These are phyloP conservation scores for Rhodotorula diobovata DNA, from an alignment of 768 basidiomycete genomes.

Conservation along the genomic window DNA sequence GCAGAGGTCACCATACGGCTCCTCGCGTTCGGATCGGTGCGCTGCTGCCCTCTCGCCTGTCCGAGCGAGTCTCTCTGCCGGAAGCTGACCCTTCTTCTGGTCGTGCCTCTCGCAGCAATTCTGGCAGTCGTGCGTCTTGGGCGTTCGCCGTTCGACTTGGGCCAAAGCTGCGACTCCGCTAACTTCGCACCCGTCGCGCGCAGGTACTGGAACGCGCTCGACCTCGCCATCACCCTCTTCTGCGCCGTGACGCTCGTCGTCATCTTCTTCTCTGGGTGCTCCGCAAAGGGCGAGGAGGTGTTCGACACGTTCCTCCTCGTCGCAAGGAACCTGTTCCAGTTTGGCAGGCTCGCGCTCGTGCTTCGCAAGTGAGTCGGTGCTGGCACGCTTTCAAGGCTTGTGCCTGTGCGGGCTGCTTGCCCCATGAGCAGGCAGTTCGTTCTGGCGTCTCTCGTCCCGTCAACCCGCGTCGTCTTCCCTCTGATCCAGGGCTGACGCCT, in stretches of 20 bases:
- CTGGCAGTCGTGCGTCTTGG: conserved; percentile 66
- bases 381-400: background rate
- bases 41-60: conserved; percentile 44
- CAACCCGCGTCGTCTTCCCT: too few species aligned
- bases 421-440: too few species aligned
- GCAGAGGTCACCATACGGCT: conserved; percentile 85
- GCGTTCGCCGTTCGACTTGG: too few species aligned
- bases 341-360: conserved; percentile 65
- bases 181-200: background rate
- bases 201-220: conserved; percentile 41
- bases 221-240: conserved; percentile 64
- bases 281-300: conserved; percentile 87
- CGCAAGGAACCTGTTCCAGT: conserved; percentile 74
- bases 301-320: conserved; percentile 88
- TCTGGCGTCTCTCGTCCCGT: too few species aligned
- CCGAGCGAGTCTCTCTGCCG: too few species aligned
- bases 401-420: too few species aligned
- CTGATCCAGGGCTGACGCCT: background rate
- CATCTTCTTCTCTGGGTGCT: conserved; percentile 80
- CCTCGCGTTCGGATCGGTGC: conserved; percentile 84
- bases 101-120: conserved; percentile 76
- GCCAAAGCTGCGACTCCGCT: too few species aligned
- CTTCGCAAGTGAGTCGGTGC: conserved; percentile 72
- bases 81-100: background rate
- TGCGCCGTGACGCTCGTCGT: conserved; percentile 84